Percentiles rank a stretch among this genome's conserved stretches.
These are phyloP conservation scores for Termitomyces sp. DNA, from an alignment of 768 basidiomycete species.

Conservation along the genomic window DNA sequence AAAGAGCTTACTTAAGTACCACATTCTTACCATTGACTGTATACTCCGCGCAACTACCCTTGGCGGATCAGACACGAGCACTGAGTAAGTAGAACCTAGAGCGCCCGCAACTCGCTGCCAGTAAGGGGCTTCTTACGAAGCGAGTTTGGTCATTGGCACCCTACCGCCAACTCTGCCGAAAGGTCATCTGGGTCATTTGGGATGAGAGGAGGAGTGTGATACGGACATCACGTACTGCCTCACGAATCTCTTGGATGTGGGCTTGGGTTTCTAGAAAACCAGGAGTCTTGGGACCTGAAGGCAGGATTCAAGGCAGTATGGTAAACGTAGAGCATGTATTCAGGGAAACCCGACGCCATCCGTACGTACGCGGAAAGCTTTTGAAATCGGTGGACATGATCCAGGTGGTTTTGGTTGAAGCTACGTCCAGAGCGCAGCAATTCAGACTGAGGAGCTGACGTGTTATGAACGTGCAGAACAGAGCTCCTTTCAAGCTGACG, in stretches of 20 bases:
- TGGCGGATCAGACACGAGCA: background rate
- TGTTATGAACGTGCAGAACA: background rate
- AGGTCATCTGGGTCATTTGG: background rate
- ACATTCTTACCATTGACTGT: background rate
- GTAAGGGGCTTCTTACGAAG: background rate
- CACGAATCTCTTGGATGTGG: background rate
- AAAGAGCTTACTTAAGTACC: background rate
- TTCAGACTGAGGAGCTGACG: background rate
- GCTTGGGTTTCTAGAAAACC: background rate
- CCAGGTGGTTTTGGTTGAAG: background rate
- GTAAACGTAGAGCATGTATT: background rate
- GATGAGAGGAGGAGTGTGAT: background rate
- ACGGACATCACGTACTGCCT: background rate
- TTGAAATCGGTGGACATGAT: background rate
- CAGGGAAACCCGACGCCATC: background rate
- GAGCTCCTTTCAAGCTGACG: background rate
- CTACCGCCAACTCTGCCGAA: background rate
- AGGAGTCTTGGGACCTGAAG: background rate
- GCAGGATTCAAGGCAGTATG: background rate
- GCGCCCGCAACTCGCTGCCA: background rate
- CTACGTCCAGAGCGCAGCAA: background rate
- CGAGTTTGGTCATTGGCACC: background rate
- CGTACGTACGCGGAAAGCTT: constrained; percentile 1
- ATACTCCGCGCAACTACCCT: background rate
- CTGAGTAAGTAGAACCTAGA: background rate